Evolutionary conservation across 1,139 yeast species (phyloP), one percentile per base, ranked within the genome.

Genomic region (Suhomyces taliae): DNA sequence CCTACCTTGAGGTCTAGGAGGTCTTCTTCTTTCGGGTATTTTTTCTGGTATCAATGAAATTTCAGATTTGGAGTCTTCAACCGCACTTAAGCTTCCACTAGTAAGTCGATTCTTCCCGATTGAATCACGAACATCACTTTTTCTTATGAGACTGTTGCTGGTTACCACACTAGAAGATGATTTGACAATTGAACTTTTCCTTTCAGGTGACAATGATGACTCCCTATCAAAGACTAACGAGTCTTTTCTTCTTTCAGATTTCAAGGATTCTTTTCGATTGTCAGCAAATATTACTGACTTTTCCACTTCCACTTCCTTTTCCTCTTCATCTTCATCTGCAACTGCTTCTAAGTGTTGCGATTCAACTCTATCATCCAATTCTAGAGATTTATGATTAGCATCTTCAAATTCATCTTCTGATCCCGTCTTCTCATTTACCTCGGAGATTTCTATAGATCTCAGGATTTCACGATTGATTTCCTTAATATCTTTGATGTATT

Each of bases 401-500:
- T 19, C 24, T 6, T 4, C 24, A 19, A 19, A 9, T 15, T 41
- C 41, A 14, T 36, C 31, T 15, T 29, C 40, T 11, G 32, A 24
- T 39, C 44, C 43, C 32, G n/a, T 9, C 4, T 29, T 9, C 15
- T 40, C 34, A 12, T 40, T 44, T 11, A 19, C 24, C 4, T 19
- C 24, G 6, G 43, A 41, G 15, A 41, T 37, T 7, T 42, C 52
- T 53, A 54, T 53, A 7, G 58, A 52, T 36, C 49, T 52, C 54
- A 50, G 55, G 2, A 59, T 45, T 27, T 55, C 60, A 7, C 49
- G 52, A 37, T 56, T 54, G 12, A 59, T 55, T 11, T 51, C 51
- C 35, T 54, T 49, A 40, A 60, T 58, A 43, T 60, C 64, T 24
- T 53, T 48, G 31, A 62, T 54, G 36, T 58, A 59, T 19, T 55